Evolutionary conservation across 2,329 filamentous ascomycete species (phyloP), one percentile per base, ranked within the genome.

Genomic region (Byssothecium circinans): DNA sequence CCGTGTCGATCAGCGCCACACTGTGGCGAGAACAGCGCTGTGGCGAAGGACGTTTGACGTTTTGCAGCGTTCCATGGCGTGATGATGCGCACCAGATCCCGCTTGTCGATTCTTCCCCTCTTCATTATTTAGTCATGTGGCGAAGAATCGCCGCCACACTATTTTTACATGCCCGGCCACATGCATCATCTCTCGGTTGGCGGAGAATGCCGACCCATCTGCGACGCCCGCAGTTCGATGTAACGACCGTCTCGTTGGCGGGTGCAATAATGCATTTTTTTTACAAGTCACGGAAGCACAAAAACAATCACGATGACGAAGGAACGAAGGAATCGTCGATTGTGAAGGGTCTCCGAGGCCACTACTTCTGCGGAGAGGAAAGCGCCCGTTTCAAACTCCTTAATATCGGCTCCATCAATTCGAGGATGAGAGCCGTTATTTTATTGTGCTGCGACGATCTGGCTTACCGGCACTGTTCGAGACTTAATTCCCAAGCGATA

Each of bases 381-480:
- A 56, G 61, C 59, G 61, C 49, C 54, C 59, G 62, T 60, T 54
- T 64, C 58, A 47, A 48, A 50, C 60, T 68, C 67, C 62, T 69
- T 69, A 68, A 71, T 71, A 57, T 71, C 68, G 68, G 68, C 56
- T 63, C 58, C 52, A 53, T n/a, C n/a, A n/a, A n/a, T n/a, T n/a
- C 49, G 52, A 49, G 8, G 18, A 37, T 48, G 41, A 51, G 45
- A 58, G 53, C 48, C 58, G 50, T 48, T 54, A 42, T 54, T 45
- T 52, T 58, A 54, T 43, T 36, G 48, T 52, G 54, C 48, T 55
- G 59, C 56, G 50, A 65, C n/a, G n/a, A n/a, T n/a, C n/a, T n/a
- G 59, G 57, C 57, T 49, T 54, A 43, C 4, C 8, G 5, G 35
- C 19, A 11, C 8, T 20, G 11, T 19, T 20, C 17, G 17, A 37